phyloP scores from a whole-genome alignment of 140 eudicot genomes.

The Oenanthe javanica region DNA sequence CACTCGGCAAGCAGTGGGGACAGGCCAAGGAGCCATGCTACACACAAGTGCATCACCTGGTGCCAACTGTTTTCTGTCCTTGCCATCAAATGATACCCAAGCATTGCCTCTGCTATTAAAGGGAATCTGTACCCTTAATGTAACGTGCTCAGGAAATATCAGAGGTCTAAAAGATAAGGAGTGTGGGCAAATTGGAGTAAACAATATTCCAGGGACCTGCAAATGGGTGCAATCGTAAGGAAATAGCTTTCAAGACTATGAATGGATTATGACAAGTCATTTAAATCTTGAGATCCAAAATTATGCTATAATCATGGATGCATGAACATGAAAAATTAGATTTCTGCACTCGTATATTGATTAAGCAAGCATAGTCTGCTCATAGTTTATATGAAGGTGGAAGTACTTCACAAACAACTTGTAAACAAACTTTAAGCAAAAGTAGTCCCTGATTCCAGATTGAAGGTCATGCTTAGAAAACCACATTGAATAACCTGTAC shows the following conservation, averaged over 20 bases:
- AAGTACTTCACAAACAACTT: background rate
- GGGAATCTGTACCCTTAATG: slow-evolving; percentile 78
- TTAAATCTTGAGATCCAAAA: background rate
- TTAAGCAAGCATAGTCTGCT: background rate
- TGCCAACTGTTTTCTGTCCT: slow-evolving; percentile 59
- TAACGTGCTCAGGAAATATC: slow-evolving; percentile 85
- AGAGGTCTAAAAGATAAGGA: slow-evolving; percentile 92
- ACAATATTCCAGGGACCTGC: slow-evolving; percentile 92
- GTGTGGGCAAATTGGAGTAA: slow-evolving; percentile 98
- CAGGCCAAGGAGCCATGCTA: slow-evolving; percentile 96
- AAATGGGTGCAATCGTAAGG: slow-evolving; percentile 4
- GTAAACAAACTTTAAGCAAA: background rate
- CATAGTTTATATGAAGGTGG: background rate
- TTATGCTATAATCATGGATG: background rate
- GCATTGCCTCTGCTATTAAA: slow-evolving; percentile 82
- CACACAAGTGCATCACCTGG: slow-evolving; percentile 88
- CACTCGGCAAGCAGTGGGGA: slow-evolving; percentile 75
- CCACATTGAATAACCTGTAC: background rate
- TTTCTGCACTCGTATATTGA: background rate
- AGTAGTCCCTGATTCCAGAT: background rate
- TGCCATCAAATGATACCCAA: slow-evolving; percentile 95
- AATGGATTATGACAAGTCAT: background rate
- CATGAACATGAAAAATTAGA: background rate
- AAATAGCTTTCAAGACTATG: background rate
- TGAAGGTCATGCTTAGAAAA: background rate